Evolutionary conservation across 2,329 filamentous ascomycete genomes (phyloP), one percentile per base, ranked within the genome.

Genomic region (Simplicillium sp.): DNA sequence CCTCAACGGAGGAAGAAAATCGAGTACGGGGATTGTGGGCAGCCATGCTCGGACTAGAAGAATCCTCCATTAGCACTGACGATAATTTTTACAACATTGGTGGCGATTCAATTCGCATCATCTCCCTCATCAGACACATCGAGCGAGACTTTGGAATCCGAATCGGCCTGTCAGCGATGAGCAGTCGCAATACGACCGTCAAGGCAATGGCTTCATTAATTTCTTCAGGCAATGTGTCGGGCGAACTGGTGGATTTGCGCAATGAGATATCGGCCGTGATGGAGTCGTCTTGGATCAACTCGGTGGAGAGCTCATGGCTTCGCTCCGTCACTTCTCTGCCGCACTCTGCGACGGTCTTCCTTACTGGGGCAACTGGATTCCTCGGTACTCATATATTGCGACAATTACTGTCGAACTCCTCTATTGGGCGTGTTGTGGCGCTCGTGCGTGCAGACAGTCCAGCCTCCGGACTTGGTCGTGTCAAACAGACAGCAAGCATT

Each of bases 361-460:
- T 48, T 13, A 47, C 46, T 13, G 45, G 46, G n/a, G 46, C 36
- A 28, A 47, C 38, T 14, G 46, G 46, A 0, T 48, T 48, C 11
- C 38, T 48, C 1, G 46, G 45, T 3, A 47, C 44, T 12, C 42
- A 45, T n/a, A 33, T 48, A 20, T 32, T 48, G 29, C 40, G 40
- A 9, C 36, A 46, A 5, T 18, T 48, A 3, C 33, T 48, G 9
- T n/a, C 29, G 14, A 41, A 28, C 2, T 14, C 17, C 6, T 18
- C 14, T 12, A 36, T 33, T 12, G 15, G 29, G 11, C 44, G 37
- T 15, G 33, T 45, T 15, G 11, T 48, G 13, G 36, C 39, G 3
- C 20, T 47, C 5, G 44, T 48, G 2, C 40, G 49, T 28, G 48
- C 45, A 3, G 37, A 41, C 8, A 39, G 42, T 15, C 8, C 20